Percentiles rank a stretch among this genome's conserved stretches.
These are phyloP conservation scores for Aspergillus quadrilineatus DNA, from an alignment of 2,329 filamentous ascomycete species.

Conservation along the genomic window DNA sequence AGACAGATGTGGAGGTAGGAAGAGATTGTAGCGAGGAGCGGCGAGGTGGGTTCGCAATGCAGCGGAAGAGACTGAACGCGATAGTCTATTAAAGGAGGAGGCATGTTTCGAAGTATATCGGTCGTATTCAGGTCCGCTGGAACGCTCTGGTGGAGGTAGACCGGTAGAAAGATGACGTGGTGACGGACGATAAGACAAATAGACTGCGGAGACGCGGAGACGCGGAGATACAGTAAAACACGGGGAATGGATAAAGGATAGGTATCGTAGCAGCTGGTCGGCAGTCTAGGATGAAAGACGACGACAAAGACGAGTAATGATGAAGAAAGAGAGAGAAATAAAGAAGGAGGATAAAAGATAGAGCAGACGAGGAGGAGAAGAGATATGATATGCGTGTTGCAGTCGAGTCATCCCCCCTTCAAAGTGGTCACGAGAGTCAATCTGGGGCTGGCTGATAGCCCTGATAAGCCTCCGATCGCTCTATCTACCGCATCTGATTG, in stretches of 20 bases:
- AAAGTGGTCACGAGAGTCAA: slow-evolving; percentile 12
- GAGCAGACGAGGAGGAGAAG: not conserved
- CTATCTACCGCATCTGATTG: slow-evolving; percentile 4
- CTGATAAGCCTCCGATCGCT: not conserved
- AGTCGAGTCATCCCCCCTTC: slow-evolving; percentile 18
- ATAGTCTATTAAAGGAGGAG: slow-evolving; percentile 30
- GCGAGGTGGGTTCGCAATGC: slow-evolving; percentile 60
- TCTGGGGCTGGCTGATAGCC: not conserved
- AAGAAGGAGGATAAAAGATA: not conserved
- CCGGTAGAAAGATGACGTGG: not conserved
- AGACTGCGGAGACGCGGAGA: not conserved
- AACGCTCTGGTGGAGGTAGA: not conserved
- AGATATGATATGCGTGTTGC: not conserved
- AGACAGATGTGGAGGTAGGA: slow-evolving; percentile 62
- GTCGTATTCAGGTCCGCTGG: not conserved
- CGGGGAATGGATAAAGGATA: not conserved
- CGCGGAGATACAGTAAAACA: not conserved
- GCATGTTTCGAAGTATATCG: slow-evolving; percentile 24
- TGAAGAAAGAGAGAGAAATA: not conserved
- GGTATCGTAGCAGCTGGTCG: not conserved
- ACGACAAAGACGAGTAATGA: not conserved
- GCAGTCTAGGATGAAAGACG: slow-evolving; percentile 1
- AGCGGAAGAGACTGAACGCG: slow-evolving; percentile 47
- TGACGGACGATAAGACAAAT: not conserved
- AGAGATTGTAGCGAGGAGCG: slow-evolving; percentile 58